Percentiles rank a stretch among this genome's conserved stretches.
phyloP scores from a whole-genome alignment of 352 stramenopile genomes.

The Pythium plurisporium region DNA sequence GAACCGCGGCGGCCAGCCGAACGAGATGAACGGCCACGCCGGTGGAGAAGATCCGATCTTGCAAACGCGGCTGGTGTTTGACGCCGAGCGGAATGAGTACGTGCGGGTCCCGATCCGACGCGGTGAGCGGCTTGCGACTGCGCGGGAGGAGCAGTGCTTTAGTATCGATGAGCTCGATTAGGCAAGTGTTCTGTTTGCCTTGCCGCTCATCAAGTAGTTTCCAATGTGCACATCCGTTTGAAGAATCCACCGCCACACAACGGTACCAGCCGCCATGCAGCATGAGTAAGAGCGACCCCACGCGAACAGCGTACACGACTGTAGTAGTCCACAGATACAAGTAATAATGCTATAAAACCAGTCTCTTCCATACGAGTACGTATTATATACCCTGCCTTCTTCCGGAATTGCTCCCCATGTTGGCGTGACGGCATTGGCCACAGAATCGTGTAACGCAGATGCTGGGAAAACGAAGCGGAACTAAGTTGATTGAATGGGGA shows the following conservation, averaged over 20 bases:
- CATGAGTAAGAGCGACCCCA: too few relatives aligned
- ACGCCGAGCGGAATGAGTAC: slow-evolving; percentile 15
- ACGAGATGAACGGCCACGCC: not conserved
- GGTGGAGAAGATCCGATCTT: slow-evolving; percentile 10
- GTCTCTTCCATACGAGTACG: too few relatives aligned
- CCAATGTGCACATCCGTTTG: too few relatives aligned
- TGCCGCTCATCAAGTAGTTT: not conserved
- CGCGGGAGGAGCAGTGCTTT: slow-evolving; percentile 33
- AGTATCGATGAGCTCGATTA: slow-evolving; percentile 59
- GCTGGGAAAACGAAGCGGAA: too few relatives aligned
- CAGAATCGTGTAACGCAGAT: too few relatives aligned
- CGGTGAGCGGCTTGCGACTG: not conserved
- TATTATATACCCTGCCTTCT: too few relatives aligned
- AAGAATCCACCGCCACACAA: not conserved
- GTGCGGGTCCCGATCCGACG: slow-evolving; percentile 4
- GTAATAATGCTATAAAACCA: not conserved
- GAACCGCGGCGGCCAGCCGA: not conserved
- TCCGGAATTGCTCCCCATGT: too few relatives aligned
- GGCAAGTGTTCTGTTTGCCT: too few relatives aligned
- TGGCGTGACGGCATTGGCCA: too few relatives aligned
- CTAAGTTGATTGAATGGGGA: too few relatives aligned
- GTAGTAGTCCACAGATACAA: not conserved
- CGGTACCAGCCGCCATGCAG: too few relatives aligned
- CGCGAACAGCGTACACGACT: too few relatives aligned
- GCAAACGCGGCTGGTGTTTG: slow-evolving; percentile 15